phyloP scores from a whole-genome alignment of 257 asterid species.

The Datura wrightii region DNA sequence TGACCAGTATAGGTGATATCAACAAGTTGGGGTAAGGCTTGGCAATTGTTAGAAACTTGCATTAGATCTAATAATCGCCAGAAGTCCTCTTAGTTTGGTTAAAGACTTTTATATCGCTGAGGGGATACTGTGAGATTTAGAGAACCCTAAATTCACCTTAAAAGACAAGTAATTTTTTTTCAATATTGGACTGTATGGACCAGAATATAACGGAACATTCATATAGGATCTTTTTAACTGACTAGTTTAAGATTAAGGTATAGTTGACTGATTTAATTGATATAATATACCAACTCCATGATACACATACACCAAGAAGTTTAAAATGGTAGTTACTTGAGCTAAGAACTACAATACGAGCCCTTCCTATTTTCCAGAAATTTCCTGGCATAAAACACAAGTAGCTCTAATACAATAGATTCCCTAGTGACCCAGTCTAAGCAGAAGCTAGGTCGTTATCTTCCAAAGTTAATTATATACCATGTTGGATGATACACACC shows the following conservation, averaged over 20 bases:
- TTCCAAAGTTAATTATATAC: neutral
- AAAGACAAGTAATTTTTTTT: neutral
- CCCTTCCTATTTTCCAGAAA: neutral
- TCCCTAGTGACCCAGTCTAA: neutral
- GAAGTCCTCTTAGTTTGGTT: neutral
- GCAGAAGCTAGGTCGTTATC: neutral
- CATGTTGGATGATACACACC: neutral
- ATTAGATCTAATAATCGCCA: neutral
- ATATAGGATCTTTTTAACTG: neutral
- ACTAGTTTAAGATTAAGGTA: neutral
- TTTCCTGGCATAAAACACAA: neutral
- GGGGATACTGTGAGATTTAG: neutral
- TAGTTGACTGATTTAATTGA: neutral
- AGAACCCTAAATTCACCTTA: neutral
- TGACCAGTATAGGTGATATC: neutral
- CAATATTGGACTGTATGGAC: slow-evolving; percentile 17
- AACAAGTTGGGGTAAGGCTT: neutral
- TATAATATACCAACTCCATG: neutral
- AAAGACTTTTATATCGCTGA: neutral
- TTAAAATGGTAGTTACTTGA: neutral
- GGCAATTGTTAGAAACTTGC: neutral
- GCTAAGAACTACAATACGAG: neutral
- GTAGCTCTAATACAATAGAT: neutral
- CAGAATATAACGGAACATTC: neutral
- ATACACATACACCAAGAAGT: neutral